Conservation (phyloP, 208 protist genomes). For the Leishmania guyanensis region DNA sequence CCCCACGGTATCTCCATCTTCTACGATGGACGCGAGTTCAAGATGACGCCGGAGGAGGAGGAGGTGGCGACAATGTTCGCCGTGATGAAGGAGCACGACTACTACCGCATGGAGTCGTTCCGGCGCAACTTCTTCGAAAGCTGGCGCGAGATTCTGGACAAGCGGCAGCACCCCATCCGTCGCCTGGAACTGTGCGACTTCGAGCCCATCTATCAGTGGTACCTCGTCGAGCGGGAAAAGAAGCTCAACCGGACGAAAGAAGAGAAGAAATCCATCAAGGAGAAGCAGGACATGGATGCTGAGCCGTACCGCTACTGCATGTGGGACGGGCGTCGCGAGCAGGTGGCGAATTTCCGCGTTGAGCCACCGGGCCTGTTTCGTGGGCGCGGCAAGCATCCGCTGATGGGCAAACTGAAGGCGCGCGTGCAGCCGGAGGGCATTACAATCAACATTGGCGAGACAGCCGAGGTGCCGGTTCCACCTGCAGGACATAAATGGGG, state of each 20-base stretch:
- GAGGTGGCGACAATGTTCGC: constrained; percentile 99
- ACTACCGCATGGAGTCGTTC: constrained; percentile 96
- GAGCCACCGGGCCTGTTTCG: constrained; percentile 99
- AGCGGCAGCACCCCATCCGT: constrained; percentile 91
- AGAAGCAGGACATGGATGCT: constrained; percentile 82
- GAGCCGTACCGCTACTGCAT: constrained; percentile 92
- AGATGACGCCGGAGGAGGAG: constrained; percentile 95
- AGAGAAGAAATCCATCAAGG: constrained; percentile 93
- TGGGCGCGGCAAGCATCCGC: constrained; percentile 97
- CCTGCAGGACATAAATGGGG: constrained; percentile 95
- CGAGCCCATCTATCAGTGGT: constrained; percentile 93
- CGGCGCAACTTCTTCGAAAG: constrained; percentile 98
- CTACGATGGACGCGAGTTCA: constrained; percentile 94
- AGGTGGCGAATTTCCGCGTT: constrained; percentile 97
- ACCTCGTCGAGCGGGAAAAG: constrained; percentile 89
- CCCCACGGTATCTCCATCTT: constrained; percentile 96
- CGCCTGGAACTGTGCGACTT: constrained; percentile 98
- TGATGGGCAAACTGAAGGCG: constrained; percentile 95
- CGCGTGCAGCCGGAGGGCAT: constrained; percentile 97
- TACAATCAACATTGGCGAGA: constrained; percentile 97
- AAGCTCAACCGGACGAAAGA: constrained; percentile 87
- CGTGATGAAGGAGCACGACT: constrained; percentile 92
- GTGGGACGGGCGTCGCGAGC: constrained; percentile 94
- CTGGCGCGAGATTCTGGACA: constrained; percentile 92
- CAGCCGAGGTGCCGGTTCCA: constrained; percentile 81